These are phyloP conservation scores for Tolypocladium endophyticum DNA, from an alignment of 2,329 filamentous ascomycete species.

Conservation along the genomic window DNA sequence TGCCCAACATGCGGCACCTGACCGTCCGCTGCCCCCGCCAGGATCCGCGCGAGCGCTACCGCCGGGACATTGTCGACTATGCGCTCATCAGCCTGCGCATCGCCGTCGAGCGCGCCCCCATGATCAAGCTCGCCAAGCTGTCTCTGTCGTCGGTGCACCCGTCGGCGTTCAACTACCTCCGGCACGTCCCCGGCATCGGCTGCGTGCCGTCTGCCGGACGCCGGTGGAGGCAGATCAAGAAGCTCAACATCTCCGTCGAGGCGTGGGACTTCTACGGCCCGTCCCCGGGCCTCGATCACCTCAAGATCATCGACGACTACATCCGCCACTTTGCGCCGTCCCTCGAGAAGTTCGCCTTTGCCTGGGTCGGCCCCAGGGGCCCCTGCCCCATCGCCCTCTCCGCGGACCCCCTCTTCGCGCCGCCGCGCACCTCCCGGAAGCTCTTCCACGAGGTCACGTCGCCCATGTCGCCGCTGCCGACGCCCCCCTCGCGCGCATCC, in stretches of 20 bases:
- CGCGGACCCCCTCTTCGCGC: slow-evolving; percentile 58
- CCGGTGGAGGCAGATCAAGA: slow-evolving; percentile 68
- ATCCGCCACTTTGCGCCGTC: slow-evolving; percentile 56
- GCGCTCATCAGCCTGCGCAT: slow-evolving; percentile 80
- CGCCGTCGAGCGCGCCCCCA: slow-evolving; percentile 62
- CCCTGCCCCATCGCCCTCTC: slow-evolving; percentile 63
- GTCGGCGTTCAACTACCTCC: slow-evolving; percentile 65
- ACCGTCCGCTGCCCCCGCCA: slow-evolving; percentile 69
- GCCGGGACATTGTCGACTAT: slow-evolving; percentile 74
- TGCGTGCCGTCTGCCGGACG: slow-evolving; percentile 59
- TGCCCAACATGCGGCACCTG: slow-evolving; percentile 63
- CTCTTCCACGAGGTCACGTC: slow-evolving; percentile 55
- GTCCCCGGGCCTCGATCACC: slow-evolving; percentile 55
- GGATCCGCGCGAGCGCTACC: slow-evolving; percentile 56
- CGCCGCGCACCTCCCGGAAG: slow-evolving; percentile 41
- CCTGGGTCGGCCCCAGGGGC: slow-evolving; percentile 66
- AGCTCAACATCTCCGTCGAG: slow-evolving; percentile 63
- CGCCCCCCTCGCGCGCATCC: slow-evolving; percentile 37
- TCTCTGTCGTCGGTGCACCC: slow-evolving; percentile 67
- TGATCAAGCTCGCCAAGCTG: slow-evolving; percentile 56
- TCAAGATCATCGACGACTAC: slow-evolving; percentile 74
- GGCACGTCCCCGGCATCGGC: slow-evolving; percentile 64
- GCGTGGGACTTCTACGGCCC: slow-evolving; percentile 53
- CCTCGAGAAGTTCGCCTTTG: slow-evolving; percentile 63
- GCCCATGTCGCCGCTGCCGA: slow-evolving; percentile 52